Conservation (phyloP, 805 yeast species). For the Nakazawaea peltata region DNA sequence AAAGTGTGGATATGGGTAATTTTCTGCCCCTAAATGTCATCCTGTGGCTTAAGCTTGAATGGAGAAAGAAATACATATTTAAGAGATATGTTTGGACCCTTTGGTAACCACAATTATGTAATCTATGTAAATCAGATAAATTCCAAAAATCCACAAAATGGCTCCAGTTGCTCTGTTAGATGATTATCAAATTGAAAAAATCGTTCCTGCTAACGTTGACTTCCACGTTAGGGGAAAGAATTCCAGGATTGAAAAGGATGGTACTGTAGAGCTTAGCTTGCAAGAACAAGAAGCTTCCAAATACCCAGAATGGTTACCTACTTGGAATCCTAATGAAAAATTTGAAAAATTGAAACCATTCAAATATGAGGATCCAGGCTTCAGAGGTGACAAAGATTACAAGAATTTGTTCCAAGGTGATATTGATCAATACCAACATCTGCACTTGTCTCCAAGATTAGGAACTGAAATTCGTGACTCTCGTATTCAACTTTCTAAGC, state of each 20-base stretch:
- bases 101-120: no score
- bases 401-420: conserved; percentile 35
- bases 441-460: conserved; percentile 56
- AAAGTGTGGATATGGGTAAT: no score
- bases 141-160: conserved; percentile 4
- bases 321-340: conserved; percentile 57
- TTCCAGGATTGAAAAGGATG: conserved; percentile 40
- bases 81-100: no score
- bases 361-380: conserved; percentile 57
- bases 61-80: no score
- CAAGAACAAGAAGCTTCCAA: conserved; percentile 25
- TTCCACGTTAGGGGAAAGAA: conserved; percentile 44
- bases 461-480: conserved; percentile 47
- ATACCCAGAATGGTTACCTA: conserved; percentile 56
- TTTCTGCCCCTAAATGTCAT: no score
- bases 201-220: conserved; percentile 16
- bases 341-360: conserved; percentile 44
- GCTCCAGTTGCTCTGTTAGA: conserved; percentile 19
- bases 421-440: conserved; percentile 14
- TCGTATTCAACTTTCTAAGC: conserved; percentile 51
- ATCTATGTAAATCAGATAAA: no score
- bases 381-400: conserved; percentile 51
- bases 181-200: conserved; percentile 23
- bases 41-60: no score
- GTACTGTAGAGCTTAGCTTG: conserved; percentile 37